Base-by-base conservation (phyloP, 306 rosid species). In the Calophaca sinica region DNA sequence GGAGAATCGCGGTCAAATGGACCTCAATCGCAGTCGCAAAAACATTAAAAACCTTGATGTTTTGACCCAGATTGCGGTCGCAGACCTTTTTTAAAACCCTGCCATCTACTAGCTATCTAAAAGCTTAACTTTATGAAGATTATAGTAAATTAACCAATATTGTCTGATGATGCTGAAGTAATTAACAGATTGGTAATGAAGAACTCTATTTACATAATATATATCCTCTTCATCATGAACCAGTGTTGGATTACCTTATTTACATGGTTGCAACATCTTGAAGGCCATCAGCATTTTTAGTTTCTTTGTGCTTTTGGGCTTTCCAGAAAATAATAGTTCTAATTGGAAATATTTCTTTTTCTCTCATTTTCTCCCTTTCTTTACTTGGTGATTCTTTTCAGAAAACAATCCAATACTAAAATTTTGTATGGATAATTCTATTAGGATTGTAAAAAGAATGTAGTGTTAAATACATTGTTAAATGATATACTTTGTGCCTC, bases 401-500 rank as follows among this genome's bases (percentile, higher is more conserved):
- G 67, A 68, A 13, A 45, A 53, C 4, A 0, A 5, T 57, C 14
- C 41, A 57, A 20, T 9, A 33, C 31, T 4, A 60, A 5, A 28
- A 1, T 13, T 54, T 4, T 39, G 6, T 4, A 39, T 4, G 44
- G 38, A 35, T 35, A 35, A 35, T 35, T 35, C 5, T 35, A 35
- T 42, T 71, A 44, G 39, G 60, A 53, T 33, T 55, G 0, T 28
- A 12, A 50, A 39, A 75, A 38, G 4, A 61, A 53, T 14, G 7
- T 9, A 9, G 2, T 3, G 15, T 54, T 28, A 29, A 39, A 39
- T 36, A 32, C 68, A 44, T 10, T 50, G 31, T 49, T 49, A 38
- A 42, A 54, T 63, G 49, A 76, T 57, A 79, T 72, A 26, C 39
- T 20, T 20, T 60, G 53, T 63, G 59, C 28, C 36, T 26, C 70